Conservation (phyloP, 2,329 filamentous ascomycete genomes). For the Paracamarosporium sp. region DNA sequence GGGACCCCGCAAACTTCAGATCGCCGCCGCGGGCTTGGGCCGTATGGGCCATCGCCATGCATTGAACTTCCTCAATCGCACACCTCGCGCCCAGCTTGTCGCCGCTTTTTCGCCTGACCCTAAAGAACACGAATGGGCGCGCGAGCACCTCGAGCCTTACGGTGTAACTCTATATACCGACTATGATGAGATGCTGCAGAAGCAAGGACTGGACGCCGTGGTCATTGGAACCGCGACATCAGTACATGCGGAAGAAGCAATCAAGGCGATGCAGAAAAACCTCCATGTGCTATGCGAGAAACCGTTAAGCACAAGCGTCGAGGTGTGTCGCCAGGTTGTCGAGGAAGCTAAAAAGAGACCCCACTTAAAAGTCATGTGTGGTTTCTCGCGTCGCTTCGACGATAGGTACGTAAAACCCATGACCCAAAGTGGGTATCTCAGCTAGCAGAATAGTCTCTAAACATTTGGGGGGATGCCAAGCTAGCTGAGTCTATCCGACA, state of each 20-base stretch:
- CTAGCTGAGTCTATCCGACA: too few species aligned
- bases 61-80: conserved; percentile 53
- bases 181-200: conserved; percentile 57
- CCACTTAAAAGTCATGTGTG: conserved; percentile 52
- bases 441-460: too few species aligned
- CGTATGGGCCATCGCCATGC: conserved; percentile 62
- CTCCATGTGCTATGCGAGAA: conserved; percentile 50
- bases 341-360: conserved; percentile 44
- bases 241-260: conserved; percentile 44
- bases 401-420: conserved; percentile 44
- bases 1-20: conserved; percentile 31
- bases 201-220: conserved; percentile 52
- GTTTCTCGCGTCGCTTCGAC: conserved; percentile 55
- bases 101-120: conserved; percentile 58
- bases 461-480: too few species aligned
- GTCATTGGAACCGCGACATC: conserved; percentile 44
- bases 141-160: conserved; percentile 51
- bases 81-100: conserved; percentile 57
- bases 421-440: too few species aligned
- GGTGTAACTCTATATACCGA: conserved; percentile 54
- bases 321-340: conserved; percentile 39
- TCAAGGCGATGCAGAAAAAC: conserved; percentile 42
- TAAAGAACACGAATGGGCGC: conserved; percentile 55
- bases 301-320: conserved; percentile 44
- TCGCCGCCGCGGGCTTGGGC: conserved; percentile 58